Evolutionary conservation across 108 stramenopile genomes (phyloP).

Genomic region (Nannochloropsis gaditana): DNA sequence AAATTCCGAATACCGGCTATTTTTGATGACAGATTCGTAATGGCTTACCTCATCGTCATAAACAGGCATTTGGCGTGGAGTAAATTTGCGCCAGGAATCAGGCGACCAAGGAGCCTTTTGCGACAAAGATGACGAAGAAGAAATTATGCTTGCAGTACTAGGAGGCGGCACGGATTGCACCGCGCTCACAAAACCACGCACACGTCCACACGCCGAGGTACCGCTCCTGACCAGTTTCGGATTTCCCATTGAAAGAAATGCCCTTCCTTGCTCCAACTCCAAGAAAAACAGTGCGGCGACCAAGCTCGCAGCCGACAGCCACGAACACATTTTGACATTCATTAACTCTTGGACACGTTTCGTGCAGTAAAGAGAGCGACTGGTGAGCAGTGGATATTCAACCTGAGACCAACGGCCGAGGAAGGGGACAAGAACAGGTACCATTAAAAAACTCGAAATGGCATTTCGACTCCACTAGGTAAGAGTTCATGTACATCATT

Average conservation of each 20-base stretch:
- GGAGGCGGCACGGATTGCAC: constrained; percentile 3
- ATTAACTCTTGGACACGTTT: background rate
- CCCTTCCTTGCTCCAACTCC: background rate
- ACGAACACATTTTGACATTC: background rate
- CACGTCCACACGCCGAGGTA: background rate
- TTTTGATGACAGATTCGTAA: too few species aligned
- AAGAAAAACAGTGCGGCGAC: background rate
- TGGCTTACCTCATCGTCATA: background rate
- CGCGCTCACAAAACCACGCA: background rate
- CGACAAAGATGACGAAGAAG: background rate
- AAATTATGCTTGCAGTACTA: background rate
- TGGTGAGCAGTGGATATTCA: too few species aligned
- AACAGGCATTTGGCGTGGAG: constrained; percentile 1
- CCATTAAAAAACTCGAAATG: too few species aligned
- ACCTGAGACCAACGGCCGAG: too few species aligned
- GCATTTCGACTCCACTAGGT: too few species aligned
- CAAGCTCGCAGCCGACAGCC: background rate
- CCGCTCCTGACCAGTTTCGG: background rate
- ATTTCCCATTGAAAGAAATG: background rate
- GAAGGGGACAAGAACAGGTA: too few species aligned
- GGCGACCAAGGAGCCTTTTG: background rate
- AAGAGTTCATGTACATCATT: too few species aligned
- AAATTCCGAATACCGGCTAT: too few species aligned
- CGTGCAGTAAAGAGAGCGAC: too few species aligned
- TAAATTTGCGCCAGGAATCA: background rate